Evolutionary conservation across 192 early-diverging fungal species (phyloP), one percentile per base, ranked within the genome.

Genomic region (Coemansia sp.): DNA sequence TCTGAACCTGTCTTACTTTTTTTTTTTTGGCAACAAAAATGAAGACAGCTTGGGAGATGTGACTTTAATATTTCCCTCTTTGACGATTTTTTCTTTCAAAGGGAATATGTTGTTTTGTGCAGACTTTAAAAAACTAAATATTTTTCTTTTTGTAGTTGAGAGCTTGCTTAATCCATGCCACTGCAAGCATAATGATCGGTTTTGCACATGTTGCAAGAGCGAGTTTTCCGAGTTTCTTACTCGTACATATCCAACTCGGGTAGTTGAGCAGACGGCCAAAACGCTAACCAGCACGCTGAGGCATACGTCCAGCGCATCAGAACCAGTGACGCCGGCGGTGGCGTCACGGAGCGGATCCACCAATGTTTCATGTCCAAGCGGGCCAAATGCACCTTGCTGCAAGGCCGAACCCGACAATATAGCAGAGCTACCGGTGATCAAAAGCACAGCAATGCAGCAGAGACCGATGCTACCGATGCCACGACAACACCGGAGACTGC

Each of bases 91-190:
- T 37, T 0, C 30, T 37, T 51, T 51, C 13, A 50, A 33, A 14
- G 40, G n/a, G n/a, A 42, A 42, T 6, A 26, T 2, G 42, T 43
- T n/a, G 42, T 18, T 7, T 43, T 43, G 14, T 2, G 15, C 5
- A 10, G 15, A 43, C 19, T 18, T 6, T 43, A 43, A n/a, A 0
- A 0, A 14, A 43, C 42, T 16, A 42, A 42, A 42, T 42, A 13
- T 43, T 19, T 45, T 45, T 21, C 21, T 45, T 12, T 12, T 19
- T 62, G 67, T 65, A 65, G 70, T 80, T n/a, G 53, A 72, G 28
- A 68, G 62, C 35, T 50, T 80, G 50, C 72, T 80, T 8, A 80
- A 80, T 50, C 78, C 78, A 30, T 80, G 78, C 48, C 46, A 64
- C 20, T 80, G 78, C 48, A 57, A 50, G 28, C 33, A 60, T 3